Evolutionary conservation across 31 red algal genomes (phyloP), one percentile per base, ranked within the genome.

Genomic region (Asparagopsis taxiformis): DNA sequence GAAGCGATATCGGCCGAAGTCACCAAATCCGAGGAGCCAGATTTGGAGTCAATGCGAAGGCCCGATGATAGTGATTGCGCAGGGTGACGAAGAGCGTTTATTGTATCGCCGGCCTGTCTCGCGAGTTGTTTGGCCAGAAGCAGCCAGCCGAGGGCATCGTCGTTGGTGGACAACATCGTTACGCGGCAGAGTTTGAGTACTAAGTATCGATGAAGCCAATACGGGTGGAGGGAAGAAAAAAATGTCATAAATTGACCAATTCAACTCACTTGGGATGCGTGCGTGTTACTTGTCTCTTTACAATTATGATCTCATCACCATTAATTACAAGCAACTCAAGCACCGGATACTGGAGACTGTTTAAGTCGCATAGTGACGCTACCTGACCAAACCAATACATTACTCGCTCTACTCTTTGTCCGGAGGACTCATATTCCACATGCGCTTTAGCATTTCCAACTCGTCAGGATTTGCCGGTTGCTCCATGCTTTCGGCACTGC

Each of bases 401-500:
- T n/a, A n/a, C n/a, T n/a, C n/a, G n/a, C n/a, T n/a, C n/a, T 46
- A 46, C 41, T 46, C 41, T 46, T 6, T 46, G 41, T 9, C 41
- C 41, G 13, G 41, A 46, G 41, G n/a, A n/a, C n/a, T n/a, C 26
- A 84, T 48, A 39, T 84, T 72, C 79, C 79, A 84, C 79, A 84
- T 84, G 35, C 79, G 55, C 32, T 84, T 84, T 5, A 84, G 44
- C 79, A 84, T 84, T 35, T 84, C 79, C 25, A 69, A 49, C 39
- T 73, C 54, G 16, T 84, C 79, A 5, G 35, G 51, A 2, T 68
- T 48, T 2, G 62, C 62, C 6, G 41, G 41, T 13, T 46, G 41
- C 13, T 46, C 41, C 41, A 46, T 46, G 13, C 41, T 46, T 13
- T 46, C 41, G 52, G 53, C 46, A 20, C 41, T 54, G 4, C 31